Conservation (phyloP, 2,329 filamentous ascomycete genomes). For the Xylaria sp. region DNA sequence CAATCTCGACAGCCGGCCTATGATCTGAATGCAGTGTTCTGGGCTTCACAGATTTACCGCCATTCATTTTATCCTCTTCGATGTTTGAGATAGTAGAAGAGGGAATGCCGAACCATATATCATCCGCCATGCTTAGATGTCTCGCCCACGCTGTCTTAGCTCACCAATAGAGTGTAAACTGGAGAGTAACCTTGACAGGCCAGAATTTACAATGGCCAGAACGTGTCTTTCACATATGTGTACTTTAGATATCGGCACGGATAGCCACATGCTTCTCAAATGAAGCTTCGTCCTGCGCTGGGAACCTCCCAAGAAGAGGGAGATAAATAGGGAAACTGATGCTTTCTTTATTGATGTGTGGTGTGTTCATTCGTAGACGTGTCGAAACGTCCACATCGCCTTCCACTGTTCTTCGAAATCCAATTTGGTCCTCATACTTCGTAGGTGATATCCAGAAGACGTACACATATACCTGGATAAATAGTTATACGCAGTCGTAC, state of each 20-base stretch:
- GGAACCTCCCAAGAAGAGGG: not conserved
- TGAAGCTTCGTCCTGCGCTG: not conserved
- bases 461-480: no score
- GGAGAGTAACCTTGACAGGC: not conserved
- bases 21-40: no score
- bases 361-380: not conserved
- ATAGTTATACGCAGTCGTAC: no score
- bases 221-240: not conserved
- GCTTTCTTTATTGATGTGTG: not conserved
- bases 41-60: not conserved
- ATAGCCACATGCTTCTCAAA: not conserved
- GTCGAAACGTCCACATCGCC: not conserved
- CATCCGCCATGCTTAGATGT: no score
- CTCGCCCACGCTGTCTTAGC: no score
- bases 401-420: not conserved
- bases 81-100: no score
- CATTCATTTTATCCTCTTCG: not conserved
- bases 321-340: not conserved
- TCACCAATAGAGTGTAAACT: not conserved
- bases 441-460: no score
- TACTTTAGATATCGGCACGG: not conserved
- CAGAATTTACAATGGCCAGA: not conserved
- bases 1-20: not conserved
- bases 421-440: no score
- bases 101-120: no score